phyloP scores from a whole-genome alignment of 179 eudicot genomes.

The Beta lomatogona region DNA sequence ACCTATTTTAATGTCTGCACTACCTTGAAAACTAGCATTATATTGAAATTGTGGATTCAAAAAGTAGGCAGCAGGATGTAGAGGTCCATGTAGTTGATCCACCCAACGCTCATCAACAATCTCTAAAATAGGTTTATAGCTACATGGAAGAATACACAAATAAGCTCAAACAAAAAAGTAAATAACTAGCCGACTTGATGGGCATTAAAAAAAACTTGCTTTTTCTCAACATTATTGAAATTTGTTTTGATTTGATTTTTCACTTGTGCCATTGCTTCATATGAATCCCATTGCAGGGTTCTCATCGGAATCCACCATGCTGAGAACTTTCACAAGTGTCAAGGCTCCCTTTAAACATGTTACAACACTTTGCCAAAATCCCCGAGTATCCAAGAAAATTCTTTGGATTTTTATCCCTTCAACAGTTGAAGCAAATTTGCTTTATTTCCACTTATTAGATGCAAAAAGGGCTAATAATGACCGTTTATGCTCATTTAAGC shows the following conservation, averaged over 20 bases:
- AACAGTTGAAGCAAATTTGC: background rate
- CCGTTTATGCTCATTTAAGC: slow-evolving; percentile 3
- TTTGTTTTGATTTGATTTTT: slow-evolving; percentile 15
- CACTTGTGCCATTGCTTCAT: slow-evolving; percentile 26
- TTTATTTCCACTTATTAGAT: slow-evolving; percentile 6
- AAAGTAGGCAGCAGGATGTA: slow-evolving; percentile 25
- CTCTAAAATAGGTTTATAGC: slow-evolving; percentile 1
- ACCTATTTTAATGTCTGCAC: slow-evolving; percentile 6
- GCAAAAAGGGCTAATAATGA: background rate
- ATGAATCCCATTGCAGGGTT: background rate
- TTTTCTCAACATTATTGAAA: slow-evolving; percentile 5
- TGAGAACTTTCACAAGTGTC: slow-evolving; percentile 12
- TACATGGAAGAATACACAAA: background rate
- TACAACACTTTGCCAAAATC: background rate
- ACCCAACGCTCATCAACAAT: slow-evolving; percentile 22
- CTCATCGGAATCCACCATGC: slow-evolving; percentile 5
- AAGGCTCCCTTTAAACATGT: slow-evolving; percentile 8
- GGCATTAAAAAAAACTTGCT: background rate
- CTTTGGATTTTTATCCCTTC: background rate
- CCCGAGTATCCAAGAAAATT: background rate
- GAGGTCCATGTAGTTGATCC: slow-evolving; percentile 21
- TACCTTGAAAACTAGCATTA: background rate
- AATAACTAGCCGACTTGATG: background rate
- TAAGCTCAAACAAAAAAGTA: background rate
- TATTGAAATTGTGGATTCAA: slow-evolving; percentile 27